These are phyloP conservation scores for Aspergillus cejpii DNA, from an alignment of 2,329 filamentous ascomycete genomes.

Conservation along the genomic window DNA sequence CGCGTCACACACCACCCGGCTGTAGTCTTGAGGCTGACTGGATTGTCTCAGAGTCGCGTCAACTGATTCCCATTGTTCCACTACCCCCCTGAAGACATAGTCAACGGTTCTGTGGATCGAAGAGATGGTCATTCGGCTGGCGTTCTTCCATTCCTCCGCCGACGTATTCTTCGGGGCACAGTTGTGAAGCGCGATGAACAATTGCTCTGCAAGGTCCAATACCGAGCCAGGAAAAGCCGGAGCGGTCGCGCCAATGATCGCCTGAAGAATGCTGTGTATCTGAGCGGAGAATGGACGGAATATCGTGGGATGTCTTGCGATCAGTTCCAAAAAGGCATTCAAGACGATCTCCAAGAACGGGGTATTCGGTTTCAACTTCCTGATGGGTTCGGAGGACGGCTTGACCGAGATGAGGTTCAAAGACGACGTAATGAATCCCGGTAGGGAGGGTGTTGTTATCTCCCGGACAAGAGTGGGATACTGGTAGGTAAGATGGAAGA, in stretches of 20 bases:
- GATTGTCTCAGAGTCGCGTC: constrained; percentile 37
- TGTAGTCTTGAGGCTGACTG: constrained; percentile 33
- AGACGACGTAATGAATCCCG: constrained; percentile 65
- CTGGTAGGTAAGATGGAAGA: constrained; percentile 74
- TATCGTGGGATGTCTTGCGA: constrained; percentile 75
- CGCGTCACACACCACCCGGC: constrained; percentile 32
- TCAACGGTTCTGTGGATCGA: constrained; percentile 66
- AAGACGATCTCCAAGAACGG: constrained; percentile 61
- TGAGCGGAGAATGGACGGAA: constrained; percentile 69
- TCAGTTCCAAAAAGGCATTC: constrained; percentile 62
- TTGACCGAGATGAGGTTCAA: constrained; percentile 57
- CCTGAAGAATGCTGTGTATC: constrained; percentile 55
- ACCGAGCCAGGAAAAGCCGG: constrained; percentile 51
- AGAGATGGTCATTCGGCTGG: constrained; percentile 55
- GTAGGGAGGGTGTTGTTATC: constrained; percentile 75
- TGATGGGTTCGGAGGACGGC: constrained; percentile 28
- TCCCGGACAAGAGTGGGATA: constrained; percentile 79
- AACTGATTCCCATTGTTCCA: constrained; percentile 73
- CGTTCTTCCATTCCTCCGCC: constrained; percentile 69
- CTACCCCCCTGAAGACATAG: constrained; percentile 67
- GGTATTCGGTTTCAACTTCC: constrained; percentile 37
- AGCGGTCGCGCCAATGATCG: constrained; percentile 56
- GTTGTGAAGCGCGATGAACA: constrained; percentile 67
- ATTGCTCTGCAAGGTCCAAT: constrained; percentile 52
- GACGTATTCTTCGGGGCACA: constrained; percentile 74